Percentiles rank a stretch among this genome's conserved stretches.
Evolutionary conservation across 805 yeast species (phyloP).

Genomic region (Zygoascus ofunaensis): DNA sequence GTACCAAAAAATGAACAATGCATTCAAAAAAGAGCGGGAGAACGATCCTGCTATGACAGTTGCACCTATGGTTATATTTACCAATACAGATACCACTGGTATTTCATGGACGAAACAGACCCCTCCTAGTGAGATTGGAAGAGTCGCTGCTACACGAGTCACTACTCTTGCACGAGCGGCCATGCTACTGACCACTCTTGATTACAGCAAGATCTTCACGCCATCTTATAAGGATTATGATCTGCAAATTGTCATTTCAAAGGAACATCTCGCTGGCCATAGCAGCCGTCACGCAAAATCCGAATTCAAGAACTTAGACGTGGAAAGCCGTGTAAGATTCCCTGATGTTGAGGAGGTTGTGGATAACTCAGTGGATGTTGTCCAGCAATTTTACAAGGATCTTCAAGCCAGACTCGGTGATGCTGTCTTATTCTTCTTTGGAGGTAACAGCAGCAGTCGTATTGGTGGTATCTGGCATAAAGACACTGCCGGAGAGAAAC

Average conservation of each 20-base stretch:
- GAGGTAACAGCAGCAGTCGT: slow-evolving; percentile 35
- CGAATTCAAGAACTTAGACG: slow-evolving; percentile 33
- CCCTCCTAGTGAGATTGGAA: slow-evolving; percentile 35
- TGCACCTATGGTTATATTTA: slow-evolving; percentile 73
- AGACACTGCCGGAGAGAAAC: slow-evolving; percentile 44
- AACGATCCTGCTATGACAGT: slow-evolving; percentile 75
- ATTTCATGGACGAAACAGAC: slow-evolving; percentile 63
- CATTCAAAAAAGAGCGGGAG: slow-evolving; percentile 60
- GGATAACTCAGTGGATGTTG: slow-evolving; percentile 49
- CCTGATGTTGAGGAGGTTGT: slow-evolving; percentile 25
- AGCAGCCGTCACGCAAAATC: slow-evolving; percentile 23
- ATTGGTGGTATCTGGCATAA: slow-evolving; percentile 82
- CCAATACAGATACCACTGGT: slow-evolving; percentile 82
- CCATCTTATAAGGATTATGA: slow-evolving; percentile 84
- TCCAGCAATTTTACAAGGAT: slow-evolving; percentile 49
- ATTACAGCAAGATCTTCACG: slow-evolving; percentile 44
- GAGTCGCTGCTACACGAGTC: slow-evolving; percentile 78
- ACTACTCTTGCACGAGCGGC: slow-evolving; percentile 83
- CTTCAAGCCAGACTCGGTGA: slow-evolving; percentile 56
- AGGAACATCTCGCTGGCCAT: slow-evolving; percentile 24
- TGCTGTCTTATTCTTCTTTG: slow-evolving; percentile 57
- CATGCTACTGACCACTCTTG: slow-evolving; percentile 4
- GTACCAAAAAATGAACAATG: slow-evolving; percentile 50
- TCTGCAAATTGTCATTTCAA: slow-evolving; percentile 55
- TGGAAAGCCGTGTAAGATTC: slow-evolving; percentile 33